Percentiles rank a stretch among this genome's conserved stretches.
Evolutionary conservation across 2,329 filamentous ascomycete genomes (phyloP).

Genomic region (Venturia effusa): DNA sequence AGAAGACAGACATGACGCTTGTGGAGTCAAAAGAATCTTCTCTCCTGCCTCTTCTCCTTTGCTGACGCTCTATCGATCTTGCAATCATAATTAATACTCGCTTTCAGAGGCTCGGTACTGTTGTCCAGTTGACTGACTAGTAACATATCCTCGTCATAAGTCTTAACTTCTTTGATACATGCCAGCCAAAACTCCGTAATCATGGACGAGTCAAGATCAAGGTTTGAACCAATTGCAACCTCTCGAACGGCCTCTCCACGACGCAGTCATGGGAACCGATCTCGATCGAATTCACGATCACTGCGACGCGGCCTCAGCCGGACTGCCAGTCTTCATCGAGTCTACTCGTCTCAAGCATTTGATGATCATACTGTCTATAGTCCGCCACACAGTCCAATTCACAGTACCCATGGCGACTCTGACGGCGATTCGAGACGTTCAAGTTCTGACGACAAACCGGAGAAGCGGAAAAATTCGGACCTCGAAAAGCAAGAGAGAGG

Average conservation of each 20-base stretch:
- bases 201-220: slow-evolving; percentile 5
- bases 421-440: neutral
- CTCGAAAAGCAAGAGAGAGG: slow-evolving; percentile 5
- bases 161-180: neutral
- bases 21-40: neutral
- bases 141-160: neutral
- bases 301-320: neutral
- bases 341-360: slow-evolving; percentile 8
- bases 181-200: neutral
- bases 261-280: neutral
- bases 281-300: slow-evolving; percentile 7
- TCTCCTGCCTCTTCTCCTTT: neutral
- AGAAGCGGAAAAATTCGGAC: slow-evolving; percentile 1
- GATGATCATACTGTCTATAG: slow-evolving; percentile 7
- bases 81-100: neutral
- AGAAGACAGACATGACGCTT: neutral
- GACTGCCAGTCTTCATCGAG: neutral
- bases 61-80: neutral
- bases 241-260: neutral
- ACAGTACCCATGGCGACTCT: neutral
- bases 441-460: neutral
- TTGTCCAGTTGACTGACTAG: neutral
- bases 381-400: neutral
- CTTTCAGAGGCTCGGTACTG: neutral
- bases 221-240: slow-evolving; percentile 5